Evolutionary conservation across 495 filamentous ascomycete species (phyloP).

Genomic region (Rhizodiscina lignyota): DNA sequence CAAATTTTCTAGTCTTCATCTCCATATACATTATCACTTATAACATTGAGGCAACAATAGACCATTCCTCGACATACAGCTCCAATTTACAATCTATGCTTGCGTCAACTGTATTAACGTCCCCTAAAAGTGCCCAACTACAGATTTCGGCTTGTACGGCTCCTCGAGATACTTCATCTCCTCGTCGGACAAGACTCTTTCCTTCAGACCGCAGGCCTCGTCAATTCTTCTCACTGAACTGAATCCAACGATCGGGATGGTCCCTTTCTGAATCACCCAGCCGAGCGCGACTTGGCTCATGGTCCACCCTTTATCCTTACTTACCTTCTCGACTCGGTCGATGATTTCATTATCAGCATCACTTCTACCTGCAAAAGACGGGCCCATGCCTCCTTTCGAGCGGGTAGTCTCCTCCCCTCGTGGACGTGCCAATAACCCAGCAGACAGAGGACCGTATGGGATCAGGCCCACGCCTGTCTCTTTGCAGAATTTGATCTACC

Average conservation of each 20-base stretch:
- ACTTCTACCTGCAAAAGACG: conserved; percentile 1
- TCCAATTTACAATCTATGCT: too few species aligned
- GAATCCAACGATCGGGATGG: conserved; percentile 23
- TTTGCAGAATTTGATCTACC: conserved; percentile 22
- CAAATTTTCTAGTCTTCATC: too few species aligned
- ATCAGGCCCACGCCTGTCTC: conserved; percentile 21
- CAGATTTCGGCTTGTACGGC: conserved; percentile 10
- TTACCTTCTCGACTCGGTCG: conserved; percentile 20
- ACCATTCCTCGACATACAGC: too few species aligned
- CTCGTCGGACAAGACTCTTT: conserved; percentile 11
- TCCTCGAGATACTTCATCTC: conserved; percentile 18
- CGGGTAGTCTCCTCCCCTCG: conserved; percentile 14
- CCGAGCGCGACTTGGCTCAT: conserved; percentile 19
- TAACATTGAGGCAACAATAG: too few species aligned
- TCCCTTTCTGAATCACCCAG: conserved; percentile 21
- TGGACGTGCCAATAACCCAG: background rate
- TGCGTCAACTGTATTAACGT: too few species aligned
- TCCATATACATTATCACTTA: too few species aligned
- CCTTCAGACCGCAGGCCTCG: conserved; percentile 12
- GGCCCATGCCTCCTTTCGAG: conserved; percentile 13
- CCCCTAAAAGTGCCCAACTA: conserved; percentile 11
- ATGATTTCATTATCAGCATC: conserved; percentile 20
- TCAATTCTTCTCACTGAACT: conserved; percentile 11
- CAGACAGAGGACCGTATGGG: too few species aligned
- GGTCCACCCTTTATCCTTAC: conserved; percentile 23